Evolutionary conservation across 1,284 basidiomycete genomes (phyloP).

Genomic region (Pyrrhoderma lamaoense): DNA sequence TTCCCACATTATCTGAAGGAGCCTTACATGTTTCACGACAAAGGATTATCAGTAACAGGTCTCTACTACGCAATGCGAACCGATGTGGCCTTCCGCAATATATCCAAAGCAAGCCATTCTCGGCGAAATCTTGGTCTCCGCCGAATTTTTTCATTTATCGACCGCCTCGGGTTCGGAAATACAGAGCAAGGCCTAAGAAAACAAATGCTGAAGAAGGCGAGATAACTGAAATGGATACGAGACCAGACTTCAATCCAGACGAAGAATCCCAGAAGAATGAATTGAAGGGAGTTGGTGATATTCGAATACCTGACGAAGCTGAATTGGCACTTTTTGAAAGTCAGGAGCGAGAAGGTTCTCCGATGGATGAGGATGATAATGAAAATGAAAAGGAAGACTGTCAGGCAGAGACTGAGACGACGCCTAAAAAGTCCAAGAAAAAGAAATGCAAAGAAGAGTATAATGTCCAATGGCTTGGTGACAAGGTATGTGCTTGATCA

Average conservation of each 20-base stretch:
- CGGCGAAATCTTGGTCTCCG: slow-evolving; percentile 57
- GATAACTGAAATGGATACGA: slow-evolving; percentile 11
- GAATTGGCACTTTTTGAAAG: not conserved
- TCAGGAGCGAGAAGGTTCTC: not conserved
- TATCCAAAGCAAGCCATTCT: slow-evolving; percentile 65
- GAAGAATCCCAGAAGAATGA: slow-evolving; percentile 2
- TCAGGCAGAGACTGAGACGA: slow-evolving; percentile 25
- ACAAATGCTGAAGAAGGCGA: slow-evolving; percentile 10
- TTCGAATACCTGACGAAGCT: not conserved
- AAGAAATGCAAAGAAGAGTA: slow-evolving; percentile 33
- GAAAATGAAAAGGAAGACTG: slow-evolving; percentile 10
- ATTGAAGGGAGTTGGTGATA: not conserved
- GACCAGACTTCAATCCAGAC: slow-evolving; percentile 6
- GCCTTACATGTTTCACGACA: slow-evolving; percentile 56
- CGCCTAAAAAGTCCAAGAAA: slow-evolving; percentile 36
- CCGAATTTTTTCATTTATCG: slow-evolving; percentile 34
- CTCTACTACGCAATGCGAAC: slow-evolving; percentile 49
- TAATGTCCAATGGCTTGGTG: slow-evolving; percentile 55
- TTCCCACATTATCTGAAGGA: slow-evolving; percentile 55
- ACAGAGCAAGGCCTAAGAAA: too few relatives aligned
- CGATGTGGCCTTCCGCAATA: slow-evolving; percentile 55
- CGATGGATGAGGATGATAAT: not conserved
- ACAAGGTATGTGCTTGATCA: slow-evolving; percentile 50
- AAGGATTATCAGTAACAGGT: slow-evolving; percentile 65
- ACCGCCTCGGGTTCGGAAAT: slow-evolving; percentile 16